Conservation (phyloP, 2,329 filamentous ascomycete species). For the Corynespora cassiicola region DNA sequence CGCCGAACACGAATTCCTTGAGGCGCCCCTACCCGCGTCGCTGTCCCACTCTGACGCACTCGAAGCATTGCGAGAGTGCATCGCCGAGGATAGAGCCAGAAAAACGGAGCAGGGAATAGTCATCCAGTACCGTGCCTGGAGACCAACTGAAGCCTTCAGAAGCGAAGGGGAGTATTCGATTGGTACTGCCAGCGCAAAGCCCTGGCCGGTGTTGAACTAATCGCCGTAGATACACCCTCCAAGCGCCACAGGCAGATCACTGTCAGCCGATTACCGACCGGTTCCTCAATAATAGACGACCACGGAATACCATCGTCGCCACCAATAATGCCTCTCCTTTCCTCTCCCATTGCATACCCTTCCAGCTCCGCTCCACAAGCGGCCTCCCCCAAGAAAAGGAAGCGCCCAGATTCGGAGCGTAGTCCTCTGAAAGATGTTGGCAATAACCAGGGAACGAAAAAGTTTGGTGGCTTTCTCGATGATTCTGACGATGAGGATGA, state of each 20-base stretch:
- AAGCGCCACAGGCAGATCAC: conserved; percentile 22
- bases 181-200: conserved; percentile 30
- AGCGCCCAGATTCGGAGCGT: conserved; percentile 33
- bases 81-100: conserved; percentile 48
- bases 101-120: conserved; percentile 55
- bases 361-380: conserved; percentile 54
- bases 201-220: conserved; percentile 22
- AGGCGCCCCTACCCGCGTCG: conserved; percentile 24
- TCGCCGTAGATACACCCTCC: conserved; percentile 39
- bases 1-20: conserved; percentile 47
- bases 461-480: conserved; percentile 45
- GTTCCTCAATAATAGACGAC: conserved; percentile 19
- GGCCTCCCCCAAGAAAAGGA: conserved; percentile 47
- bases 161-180: conserved; percentile 54
- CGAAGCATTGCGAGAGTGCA: conserved; percentile 51
- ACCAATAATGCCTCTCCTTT: conserved; percentile 66
- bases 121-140: conserved; percentile 60
- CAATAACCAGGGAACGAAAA: conserved; percentile 42
- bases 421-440: conserved; percentile 42
- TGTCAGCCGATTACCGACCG: conserved; percentile 13
- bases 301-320: conserved; percentile 47
- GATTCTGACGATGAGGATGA: conserved; percentile 52
- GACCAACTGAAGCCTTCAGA: conserved; percentile 53
- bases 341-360: conserved; percentile 65
- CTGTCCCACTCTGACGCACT: conserved; percentile 55